These are phyloP conservation scores for Coniochaeta sp. DNA, from an alignment of 2,329 filamentous ascomycete genomes.

Conservation along the genomic window DNA sequence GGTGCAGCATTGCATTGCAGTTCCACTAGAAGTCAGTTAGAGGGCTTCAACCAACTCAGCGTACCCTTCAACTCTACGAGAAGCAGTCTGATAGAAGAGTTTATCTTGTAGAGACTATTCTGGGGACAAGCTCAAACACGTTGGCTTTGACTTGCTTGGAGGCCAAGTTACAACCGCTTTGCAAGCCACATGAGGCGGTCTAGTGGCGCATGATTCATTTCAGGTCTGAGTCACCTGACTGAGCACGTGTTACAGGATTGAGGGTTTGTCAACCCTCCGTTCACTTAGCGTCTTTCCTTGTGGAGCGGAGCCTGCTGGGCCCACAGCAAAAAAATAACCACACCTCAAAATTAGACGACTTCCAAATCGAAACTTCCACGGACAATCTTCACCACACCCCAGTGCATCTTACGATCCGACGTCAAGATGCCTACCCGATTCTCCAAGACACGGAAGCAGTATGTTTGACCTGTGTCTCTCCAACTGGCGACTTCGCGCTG, in stretches of 20 bases:
- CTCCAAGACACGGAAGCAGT: constrained; percentile 73
- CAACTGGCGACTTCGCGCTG: background rate
- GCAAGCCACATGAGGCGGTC: no score
- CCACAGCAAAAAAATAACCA: background rate
- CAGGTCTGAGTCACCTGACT: background rate
- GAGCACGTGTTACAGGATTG: background rate
- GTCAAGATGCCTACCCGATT: constrained; percentile 56
- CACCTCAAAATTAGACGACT: background rate
- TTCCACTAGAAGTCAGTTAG: no score
- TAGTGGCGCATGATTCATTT: background rate
- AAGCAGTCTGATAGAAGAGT: no score
- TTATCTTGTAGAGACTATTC: no score
- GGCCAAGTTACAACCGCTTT: background rate
- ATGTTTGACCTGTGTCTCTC: constrained; percentile 30
- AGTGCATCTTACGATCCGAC: background rate
- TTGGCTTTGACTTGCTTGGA: no score
- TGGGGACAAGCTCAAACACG: no score
- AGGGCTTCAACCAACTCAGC: no score
- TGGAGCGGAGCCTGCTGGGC: background rate
- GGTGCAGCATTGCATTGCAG: no score
- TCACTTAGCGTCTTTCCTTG: background rate
- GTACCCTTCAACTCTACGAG: no score
- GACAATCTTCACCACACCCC: background rate
- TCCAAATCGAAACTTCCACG: background rate
- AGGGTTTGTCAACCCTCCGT: background rate